Base-by-base conservation (phyloP, 176 grass and related monocot species). In the Eleusine coracana region DNA sequence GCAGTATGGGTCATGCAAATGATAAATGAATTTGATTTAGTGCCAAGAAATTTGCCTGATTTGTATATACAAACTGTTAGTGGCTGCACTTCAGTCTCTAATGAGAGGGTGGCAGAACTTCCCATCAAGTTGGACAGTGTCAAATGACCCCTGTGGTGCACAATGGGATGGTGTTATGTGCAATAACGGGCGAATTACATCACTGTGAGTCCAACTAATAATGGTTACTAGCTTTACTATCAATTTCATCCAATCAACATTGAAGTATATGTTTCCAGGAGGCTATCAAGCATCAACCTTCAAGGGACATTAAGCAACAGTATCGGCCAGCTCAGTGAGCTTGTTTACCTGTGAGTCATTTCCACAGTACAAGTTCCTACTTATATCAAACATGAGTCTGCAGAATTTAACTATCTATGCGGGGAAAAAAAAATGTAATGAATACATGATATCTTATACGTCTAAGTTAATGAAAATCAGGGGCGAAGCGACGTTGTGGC, bases 151-250 rank as follows among this genome's bases (percentile, higher is more conserved):
- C 39, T 89, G 88, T 72, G 72, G 73, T 73, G 34, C 66, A 40
- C 54, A 13, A 44, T 86, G 88, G 88, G 88, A 78, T 55, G 88
- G 88, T 38, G 58, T 89, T 82, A 66, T 10, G 37, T 89, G 88
- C 66, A 37, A 66, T 16, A 67, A 72, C 4, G 66, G 37, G 27
- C 77, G 83, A 55, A 83, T 89, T 21, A 85, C 28, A 66, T 66
- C 64, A 50, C 18, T 89, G 88, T 89, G 66, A 86, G 88, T 86
- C 31, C 36, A 58, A 71, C 28, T 58, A 70, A 67, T 66, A 68
- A 44, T 48, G 28, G 45, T 61, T 69, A 60, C 20, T 49, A 46
- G 46, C 69, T 27, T 58, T 67, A 64, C 10, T 77, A 73, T 73
- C 39, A 73, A 3, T 67, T 39, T 58, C 68, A 51, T 64, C 46